Evolutionary conservation across 1,284 basidiomycete genomes (phyloP).

Genomic region (Chalciporus sp.): DNA sequence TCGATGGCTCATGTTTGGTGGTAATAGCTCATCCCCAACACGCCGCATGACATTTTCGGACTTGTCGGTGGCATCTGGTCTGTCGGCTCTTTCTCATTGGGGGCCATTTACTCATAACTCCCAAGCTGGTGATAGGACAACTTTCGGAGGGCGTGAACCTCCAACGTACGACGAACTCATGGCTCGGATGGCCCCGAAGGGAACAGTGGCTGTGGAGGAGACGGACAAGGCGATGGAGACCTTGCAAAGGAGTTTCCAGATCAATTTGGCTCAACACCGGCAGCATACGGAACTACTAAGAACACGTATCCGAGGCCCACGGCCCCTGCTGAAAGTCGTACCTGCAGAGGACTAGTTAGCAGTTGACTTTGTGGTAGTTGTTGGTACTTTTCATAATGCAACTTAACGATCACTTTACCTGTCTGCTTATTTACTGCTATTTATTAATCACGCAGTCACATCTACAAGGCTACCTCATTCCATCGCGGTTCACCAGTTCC

Average conservation of each 20-base stretch:
- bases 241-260: background rate
- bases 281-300: background rate
- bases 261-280: background rate
- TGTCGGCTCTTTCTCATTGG: background rate
- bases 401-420: background rate
- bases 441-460: background rate
- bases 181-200: background rate
- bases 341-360: background rate
- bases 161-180: background rate
- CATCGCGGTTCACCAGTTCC: background rate
- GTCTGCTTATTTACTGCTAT: slow-evolving; percentile 6
- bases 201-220: background rate
- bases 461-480: background rate
- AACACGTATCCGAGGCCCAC: slow-evolving; percentile 9
- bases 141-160: background rate
- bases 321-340: slow-evolving; percentile 6
- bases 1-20: slow-evolving; percentile 6
- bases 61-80: background rate
- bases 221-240: background rate
- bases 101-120: background rate
- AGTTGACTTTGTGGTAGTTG: background rate
- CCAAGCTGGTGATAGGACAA: background rate
- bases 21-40: slow-evolving; percentile 6
- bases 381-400: background rate
- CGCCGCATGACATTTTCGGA: slow-evolving; percentile 7